Base-by-base conservation (phyloP, 164 flowering plant species). In the Aristolochia contorta region DNA sequence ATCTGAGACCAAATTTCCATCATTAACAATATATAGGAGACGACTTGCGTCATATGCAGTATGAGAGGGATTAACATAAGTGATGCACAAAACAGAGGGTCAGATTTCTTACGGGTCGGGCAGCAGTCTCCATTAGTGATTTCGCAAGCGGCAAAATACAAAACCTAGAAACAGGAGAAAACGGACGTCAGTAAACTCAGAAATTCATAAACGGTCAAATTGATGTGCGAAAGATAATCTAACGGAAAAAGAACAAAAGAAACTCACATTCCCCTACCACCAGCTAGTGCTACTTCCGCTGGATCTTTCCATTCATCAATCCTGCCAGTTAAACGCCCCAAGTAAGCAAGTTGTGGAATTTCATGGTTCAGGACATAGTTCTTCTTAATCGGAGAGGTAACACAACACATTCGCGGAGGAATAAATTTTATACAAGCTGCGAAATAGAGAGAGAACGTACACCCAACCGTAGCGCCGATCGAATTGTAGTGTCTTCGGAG, bases 381-480 rank as follows among this genome's bases (percentile, higher is more conserved):
- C 12, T 10, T 3, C 43, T 3, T 37, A 3, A 37, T 3, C 3
- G 12, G 43, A 37, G 43, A 37, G 9, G 9, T 10, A 10, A 0
- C 43, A 8, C 3, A 1, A 37, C 43, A 37, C 1, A 37, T 6
- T 37, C 3, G 10, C 7, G 1, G 12, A 37, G 43, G 10, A 10
- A 37, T 37, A 37, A 10, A 37, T 37, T 10, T 37, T 3, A n/a
- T n/a, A 47, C 54, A 20, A n/a, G 23, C 2, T 30, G 32, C 14
- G 12, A 54, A 54, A 4, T 20, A 58, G 50, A 32, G 4, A 15
- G 57, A 32, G 32, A 20, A 47, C 25, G 13, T 58, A 81, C 85
- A 79, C 81, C 82, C 82, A 81, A 54, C 85, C 85, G 56, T 81
- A 81, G 55, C 85, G 85, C 56, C 85, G 69, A 43, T 81, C 85